Evolutionary conservation across 495 filamentous ascomycete genomes (phyloP).

Genomic region (Neurospora hispaniola): DNA sequence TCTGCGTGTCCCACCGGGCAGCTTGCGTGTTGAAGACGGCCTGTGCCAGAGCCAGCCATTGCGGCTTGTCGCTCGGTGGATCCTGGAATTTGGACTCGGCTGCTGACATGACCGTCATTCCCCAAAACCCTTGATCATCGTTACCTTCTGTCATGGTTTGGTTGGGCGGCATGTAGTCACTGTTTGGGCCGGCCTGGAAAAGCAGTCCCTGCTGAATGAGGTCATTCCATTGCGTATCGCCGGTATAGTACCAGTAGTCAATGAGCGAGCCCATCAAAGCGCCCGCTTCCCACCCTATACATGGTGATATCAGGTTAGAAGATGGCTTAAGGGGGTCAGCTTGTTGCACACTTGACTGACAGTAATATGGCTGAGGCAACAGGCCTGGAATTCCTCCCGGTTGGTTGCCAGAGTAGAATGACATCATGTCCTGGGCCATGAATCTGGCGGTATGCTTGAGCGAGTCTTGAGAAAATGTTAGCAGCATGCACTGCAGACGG

Average conservation of each 20-base stretch:
- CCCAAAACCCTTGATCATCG: slow-evolving; percentile 63
- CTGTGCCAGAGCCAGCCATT: slow-evolving; percentile 71
- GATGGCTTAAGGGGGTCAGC: not conserved
- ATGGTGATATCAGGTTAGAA: not conserved
- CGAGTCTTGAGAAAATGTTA: slow-evolving; percentile 40
- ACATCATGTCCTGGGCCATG: slow-evolving; percentile 54
- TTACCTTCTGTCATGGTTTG: slow-evolving; percentile 53
- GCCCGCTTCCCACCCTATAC: slow-evolving; percentile 70
- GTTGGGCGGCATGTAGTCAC: slow-evolving; percentile 56
- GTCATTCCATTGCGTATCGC: slow-evolving; percentile 50
- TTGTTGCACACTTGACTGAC: slow-evolving; percentile 11
- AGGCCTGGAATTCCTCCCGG: slow-evolving; percentile 42
- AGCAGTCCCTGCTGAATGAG: slow-evolving; percentile 45
- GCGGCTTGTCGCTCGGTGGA: slow-evolving; percentile 45
- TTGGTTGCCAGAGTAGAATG: slow-evolving; percentile 54
- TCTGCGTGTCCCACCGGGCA: slow-evolving; percentile 51
- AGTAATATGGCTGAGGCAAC: slow-evolving; percentile 34
- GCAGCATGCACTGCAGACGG: not conserved
- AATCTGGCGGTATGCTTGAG: slow-evolving; percentile 51
- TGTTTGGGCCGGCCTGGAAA: slow-evolving; percentile 46
- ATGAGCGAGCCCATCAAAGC: slow-evolving; percentile 57
- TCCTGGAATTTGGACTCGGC: slow-evolving; percentile 53
- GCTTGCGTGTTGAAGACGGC: slow-evolving; percentile 70
- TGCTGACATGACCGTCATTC: slow-evolving; percentile 54
- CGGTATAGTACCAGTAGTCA: slow-evolving; percentile 57